These are phyloP conservation scores for Blastocystis sp. DNA, from an alignment of 352 stramenopile species.

Conservation along the genomic window DNA sequence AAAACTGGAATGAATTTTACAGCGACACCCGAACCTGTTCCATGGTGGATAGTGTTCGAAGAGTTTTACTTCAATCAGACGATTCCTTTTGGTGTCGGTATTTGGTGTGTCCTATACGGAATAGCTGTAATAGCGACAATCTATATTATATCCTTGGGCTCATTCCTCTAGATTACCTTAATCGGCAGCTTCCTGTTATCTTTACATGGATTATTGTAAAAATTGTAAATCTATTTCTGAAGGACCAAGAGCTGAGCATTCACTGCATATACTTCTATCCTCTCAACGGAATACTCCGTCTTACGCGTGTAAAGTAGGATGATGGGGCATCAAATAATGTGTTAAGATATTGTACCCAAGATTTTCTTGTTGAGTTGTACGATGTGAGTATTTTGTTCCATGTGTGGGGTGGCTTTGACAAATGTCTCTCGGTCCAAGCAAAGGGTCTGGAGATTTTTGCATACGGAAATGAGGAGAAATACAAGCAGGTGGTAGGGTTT, in stretches of 20 bases:
- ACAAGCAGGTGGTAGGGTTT: slow-evolving; percentile 21
- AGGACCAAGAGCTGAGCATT: slow-evolving; percentile 13
- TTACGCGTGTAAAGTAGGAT: not conserved
- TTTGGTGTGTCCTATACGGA: slow-evolving; percentile 36
- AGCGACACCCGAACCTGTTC: not conserved
- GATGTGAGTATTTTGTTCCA: slow-evolving; percentile 51
- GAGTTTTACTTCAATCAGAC: slow-evolving; percentile 16
- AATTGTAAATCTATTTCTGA: slow-evolving; percentile 49
- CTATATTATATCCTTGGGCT: slow-evolving; percentile 52
- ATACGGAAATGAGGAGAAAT: slow-evolving; percentile 36
- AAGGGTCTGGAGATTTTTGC: slow-evolving; percentile 39
- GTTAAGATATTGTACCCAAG: slow-evolving; percentile 38
- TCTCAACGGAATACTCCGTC: slow-evolving; percentile 12
- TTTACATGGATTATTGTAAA: slow-evolving; percentile 45
- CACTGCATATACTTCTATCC: slow-evolving; percentile 47
- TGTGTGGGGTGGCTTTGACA: slow-evolving; percentile 18
- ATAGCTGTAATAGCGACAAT: not conserved
- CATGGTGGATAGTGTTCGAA: slow-evolving; percentile 34
- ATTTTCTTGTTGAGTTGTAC: slow-evolving; percentile 22
- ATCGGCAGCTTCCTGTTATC: not conserved
- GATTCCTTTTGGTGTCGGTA: not conserved
- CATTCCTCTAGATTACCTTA: not conserved
- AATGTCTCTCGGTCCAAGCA: slow-evolving; percentile 26
- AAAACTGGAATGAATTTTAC: not conserved
- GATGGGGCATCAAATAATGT: not conserved